phyloP scores from a whole-genome alignment of 1,284 basidiomycete species.

The Cutaneotrichosporon arboriforme region DNA sequence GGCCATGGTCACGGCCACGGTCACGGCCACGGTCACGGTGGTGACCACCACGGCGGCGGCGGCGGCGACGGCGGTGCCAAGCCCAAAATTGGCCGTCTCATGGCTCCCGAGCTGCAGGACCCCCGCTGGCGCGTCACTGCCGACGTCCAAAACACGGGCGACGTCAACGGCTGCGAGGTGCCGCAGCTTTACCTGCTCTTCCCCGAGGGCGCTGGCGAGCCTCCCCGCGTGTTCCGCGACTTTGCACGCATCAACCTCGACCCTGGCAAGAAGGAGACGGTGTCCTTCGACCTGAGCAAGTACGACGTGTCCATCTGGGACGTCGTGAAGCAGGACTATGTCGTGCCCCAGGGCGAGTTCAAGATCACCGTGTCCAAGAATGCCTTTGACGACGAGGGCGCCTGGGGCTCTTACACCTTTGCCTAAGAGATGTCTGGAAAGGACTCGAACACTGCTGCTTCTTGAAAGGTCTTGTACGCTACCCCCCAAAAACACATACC shows the following conservation, averaged over 20 bases:
- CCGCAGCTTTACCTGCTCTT: conserved; percentile 47
- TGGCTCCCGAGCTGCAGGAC: conserved; percentile 34
- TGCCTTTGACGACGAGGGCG: conserved; percentile 10
- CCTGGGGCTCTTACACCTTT: not conserved
- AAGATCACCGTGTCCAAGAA: conserved; percentile 31
- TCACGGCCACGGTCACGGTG: not conserved
- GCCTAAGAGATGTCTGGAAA: not conserved
- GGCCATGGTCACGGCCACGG: not conserved
- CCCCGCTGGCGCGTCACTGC: conserved; percentile 42
- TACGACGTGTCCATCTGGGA: conserved; percentile 51
- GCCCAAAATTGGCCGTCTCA: conserved; percentile 2
- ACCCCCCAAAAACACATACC: too few relatives aligned
- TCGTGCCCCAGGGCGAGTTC: conserved; percentile 44
- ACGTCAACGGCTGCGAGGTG: conserved; percentile 47
- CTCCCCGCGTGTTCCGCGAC: conserved; percentile 45
- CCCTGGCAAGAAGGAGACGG: conserved; percentile 33
- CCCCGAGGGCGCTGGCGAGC: conserved; percentile 44
- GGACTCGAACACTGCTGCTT: too few relatives aligned
- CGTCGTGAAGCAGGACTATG: conserved; percentile 44
- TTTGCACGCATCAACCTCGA: conserved; percentile 44
- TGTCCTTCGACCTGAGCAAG: conserved; percentile 39
- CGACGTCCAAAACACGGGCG: conserved; percentile 50
- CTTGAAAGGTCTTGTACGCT: too few relatives aligned
- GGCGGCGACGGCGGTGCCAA: not conserved
- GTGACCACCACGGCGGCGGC: not conserved